phyloP scores from a whole-genome alignment of 495 filamentous ascomycete genomes.

The Penicillium riverlandense region DNA sequence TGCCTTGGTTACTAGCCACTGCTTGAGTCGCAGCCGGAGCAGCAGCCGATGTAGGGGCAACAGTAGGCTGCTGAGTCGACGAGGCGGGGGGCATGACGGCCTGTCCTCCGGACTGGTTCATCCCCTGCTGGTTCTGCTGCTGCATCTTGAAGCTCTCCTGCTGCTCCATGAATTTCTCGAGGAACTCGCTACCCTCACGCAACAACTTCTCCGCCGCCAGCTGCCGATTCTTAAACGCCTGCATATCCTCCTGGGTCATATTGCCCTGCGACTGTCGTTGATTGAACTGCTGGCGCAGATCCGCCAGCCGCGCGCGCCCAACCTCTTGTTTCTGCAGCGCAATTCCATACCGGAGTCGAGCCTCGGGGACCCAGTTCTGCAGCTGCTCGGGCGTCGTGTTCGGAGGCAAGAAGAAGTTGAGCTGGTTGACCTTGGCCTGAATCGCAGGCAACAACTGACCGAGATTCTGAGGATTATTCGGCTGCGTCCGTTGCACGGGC shows the following conservation, averaged over 20 bases:
- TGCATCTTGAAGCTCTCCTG: slow-evolving; percentile 40
- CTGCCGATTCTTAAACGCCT: slow-evolving; percentile 36
- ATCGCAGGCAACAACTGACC: slow-evolving; percentile 36
- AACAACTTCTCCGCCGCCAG: slow-evolving; percentile 37
- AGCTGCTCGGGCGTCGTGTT: slow-evolving; percentile 39
- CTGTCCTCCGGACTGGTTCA: slow-evolving; percentile 17
- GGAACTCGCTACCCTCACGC: slow-evolving; percentile 38
- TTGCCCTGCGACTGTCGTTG: slow-evolving; percentile 31
- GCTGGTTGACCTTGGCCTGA: slow-evolving; percentile 37
- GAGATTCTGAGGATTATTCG: slow-evolving; percentile 33
- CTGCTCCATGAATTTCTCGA: slow-evolving; percentile 42
- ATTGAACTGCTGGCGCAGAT: slow-evolving; percentile 29
- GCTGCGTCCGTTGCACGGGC: slow-evolving; percentile 28
- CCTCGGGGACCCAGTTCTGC: slow-evolving; percentile 44
- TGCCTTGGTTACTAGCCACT: too few species aligned
- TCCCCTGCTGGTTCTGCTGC: slow-evolving; percentile 29
- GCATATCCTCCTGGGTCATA: slow-evolving; percentile 37
- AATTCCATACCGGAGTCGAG: slow-evolving; percentile 45
- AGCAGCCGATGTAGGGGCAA: slow-evolving; percentile 5
- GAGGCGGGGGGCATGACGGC: background rate
- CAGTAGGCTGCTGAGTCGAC: background rate
- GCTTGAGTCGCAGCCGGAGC: slow-evolving; percentile 12
- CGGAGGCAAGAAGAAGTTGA: slow-evolving; percentile 41
- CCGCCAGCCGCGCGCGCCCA: slow-evolving; percentile 29
- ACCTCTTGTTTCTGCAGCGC: slow-evolving; percentile 47